phyloP scores from a whole-genome alignment of 2,329 filamentous ascomycete species.

The Corinectria fuckeliana region DNA sequence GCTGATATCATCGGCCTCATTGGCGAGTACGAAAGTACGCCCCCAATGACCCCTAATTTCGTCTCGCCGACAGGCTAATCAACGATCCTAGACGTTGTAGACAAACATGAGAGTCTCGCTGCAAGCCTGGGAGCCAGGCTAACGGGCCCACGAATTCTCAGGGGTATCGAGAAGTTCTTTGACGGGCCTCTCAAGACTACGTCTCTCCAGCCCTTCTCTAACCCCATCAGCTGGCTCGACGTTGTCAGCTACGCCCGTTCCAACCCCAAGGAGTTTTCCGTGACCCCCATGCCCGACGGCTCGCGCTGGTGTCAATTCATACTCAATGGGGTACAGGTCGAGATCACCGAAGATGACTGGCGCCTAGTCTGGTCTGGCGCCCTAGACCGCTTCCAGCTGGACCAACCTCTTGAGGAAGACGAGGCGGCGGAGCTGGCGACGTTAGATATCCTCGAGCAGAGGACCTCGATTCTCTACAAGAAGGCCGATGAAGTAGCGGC shows the following conservation, averaged over 20 bases:
- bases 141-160: slow-evolving; percentile 81
- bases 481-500: slow-evolving; percentile 75
- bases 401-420: slow-evolving; percentile 82
- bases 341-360: slow-evolving; percentile 89
- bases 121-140: slow-evolving; percentile 85
- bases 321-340: slow-evolving; percentile 79
- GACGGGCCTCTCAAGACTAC: slow-evolving; percentile 73
- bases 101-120: slow-evolving; percentile 85
- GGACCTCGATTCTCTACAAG: slow-evolving; percentile 77
- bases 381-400: slow-evolving; percentile 78
- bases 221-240: slow-evolving; percentile 79
- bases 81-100: slow-evolving; percentile 68
- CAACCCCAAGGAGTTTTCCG: slow-evolving; percentile 78
- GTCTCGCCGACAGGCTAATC: slow-evolving; percentile 1
- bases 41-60: neutral
- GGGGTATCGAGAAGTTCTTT: slow-evolving; percentile 85
- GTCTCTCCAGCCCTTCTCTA: slow-evolving; percentile 62
- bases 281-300: slow-evolving; percentile 73
- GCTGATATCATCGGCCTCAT: slow-evolving; percentile 75
- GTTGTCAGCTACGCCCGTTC: slow-evolving; percentile 84
- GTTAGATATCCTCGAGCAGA: slow-evolving; percentile 82
- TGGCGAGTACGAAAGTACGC: slow-evolving; percentile 74
- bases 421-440: slow-evolving; percentile 86
- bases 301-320: slow-evolving; percentile 80
- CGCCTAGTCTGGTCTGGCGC: slow-evolving; percentile 83